Base-by-base conservation (phyloP, 108 stramenopile genomes). In the Fragilariopsis cylindrus region DNA sequence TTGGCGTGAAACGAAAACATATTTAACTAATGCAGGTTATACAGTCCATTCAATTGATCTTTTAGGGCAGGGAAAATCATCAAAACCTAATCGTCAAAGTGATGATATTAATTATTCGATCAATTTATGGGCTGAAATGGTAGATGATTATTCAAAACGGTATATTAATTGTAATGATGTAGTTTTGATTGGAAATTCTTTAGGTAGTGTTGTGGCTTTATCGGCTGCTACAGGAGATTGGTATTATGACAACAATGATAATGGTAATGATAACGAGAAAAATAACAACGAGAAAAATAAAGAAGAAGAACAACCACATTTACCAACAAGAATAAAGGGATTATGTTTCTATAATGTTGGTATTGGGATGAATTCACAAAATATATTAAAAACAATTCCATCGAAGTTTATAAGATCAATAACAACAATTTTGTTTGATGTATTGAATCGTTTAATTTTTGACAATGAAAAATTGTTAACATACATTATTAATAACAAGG, bases 311-410 rank as follows among this genome's bases (percentile, higher is more conserved):
- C 4, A 43, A 57, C 64, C 82, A 9, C 45, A 45, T 21, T 30
- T 71, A 11, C 50, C 75, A 39, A 60, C 75, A 3, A 53, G 77
- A 16, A 76, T 70, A 50, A 13, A 58, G 54, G 88, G 88, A 15
- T 64, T 89, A 2, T 79, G 88, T 43, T 75, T 89, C 42, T 87
- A 82, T 70, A 89, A 89, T 67, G 85, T 86, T 67, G 88, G 84
- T 5, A 74, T 89, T 3, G 88, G 88, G 15, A 67, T 89, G 82
- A 89, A 89, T 60, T 83, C 82, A 4, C 72, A 77, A 48, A 88
- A 88, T 68, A 55, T 85, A 4, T 12, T 87, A 11, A 62, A 56
- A 70, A 84, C 76, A 65, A 80, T 84, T 71, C 76, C 81, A 13
- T 53, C 47, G 18, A 66, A 69, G 63, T 18, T 83, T 7, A 75